A percentile compares a stretch with the other conserved stretches of the same genome.
Evolutionary conservation across 75 land plant species (phyloP).

Genomic region (Larix kaempferi): DNA sequence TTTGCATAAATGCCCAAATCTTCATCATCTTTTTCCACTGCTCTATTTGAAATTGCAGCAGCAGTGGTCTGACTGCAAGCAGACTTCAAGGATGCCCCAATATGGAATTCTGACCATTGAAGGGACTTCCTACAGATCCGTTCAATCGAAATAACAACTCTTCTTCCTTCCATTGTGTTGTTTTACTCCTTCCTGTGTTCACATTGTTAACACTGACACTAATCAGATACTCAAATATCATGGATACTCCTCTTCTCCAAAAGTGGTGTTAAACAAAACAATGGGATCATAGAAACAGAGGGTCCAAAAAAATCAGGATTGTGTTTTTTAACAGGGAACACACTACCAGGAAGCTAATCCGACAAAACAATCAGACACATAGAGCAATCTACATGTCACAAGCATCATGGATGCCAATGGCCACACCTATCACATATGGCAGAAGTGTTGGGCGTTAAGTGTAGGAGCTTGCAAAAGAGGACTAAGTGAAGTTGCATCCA

Average conservation of each 20-base stretch:
- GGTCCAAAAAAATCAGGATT: background rate
- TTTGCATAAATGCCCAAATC: constrained; percentile 7
- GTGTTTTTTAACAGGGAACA: too few relatives aligned
- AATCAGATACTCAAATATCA: background rate
- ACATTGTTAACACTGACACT: background rate
- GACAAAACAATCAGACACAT: too few relatives aligned
- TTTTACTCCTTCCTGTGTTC: constrained; percentile 2
- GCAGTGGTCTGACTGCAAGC: background rate
- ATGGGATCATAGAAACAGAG: background rate
- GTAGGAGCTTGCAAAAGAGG: too few relatives aligned
- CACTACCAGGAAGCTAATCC: too few relatives aligned
- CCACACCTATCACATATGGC: too few relatives aligned
- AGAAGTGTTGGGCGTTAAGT: too few relatives aligned
- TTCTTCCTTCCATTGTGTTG: background rate
- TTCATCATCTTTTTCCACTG: background rate
- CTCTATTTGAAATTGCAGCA: background rate
- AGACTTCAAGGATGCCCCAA: background rate
- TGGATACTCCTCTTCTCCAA: background rate
- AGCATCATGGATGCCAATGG: too few relatives aligned
- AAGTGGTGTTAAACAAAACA: background rate
- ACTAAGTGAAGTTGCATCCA: too few relatives aligned
- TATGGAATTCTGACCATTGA: constrained; percentile 5
- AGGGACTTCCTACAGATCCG: background rate
- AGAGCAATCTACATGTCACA: too few relatives aligned
- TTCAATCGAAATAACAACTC: background rate